phyloP scores from a whole-genome alignment of 495 filamentous ascomycete species.

The Xylaria longipes region DNA sequence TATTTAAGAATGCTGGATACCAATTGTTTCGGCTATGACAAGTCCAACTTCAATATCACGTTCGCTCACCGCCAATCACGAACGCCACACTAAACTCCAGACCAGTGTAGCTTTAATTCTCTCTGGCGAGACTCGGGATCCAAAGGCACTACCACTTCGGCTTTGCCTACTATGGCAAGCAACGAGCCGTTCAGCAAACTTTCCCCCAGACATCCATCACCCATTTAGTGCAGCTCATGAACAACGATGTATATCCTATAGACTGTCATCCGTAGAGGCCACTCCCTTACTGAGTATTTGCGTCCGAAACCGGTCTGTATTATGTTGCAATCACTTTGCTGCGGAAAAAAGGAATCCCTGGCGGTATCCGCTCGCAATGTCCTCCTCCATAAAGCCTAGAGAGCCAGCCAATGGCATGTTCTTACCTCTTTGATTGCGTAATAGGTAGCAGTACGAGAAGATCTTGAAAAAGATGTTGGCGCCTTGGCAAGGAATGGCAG shows the following conservation, averaged over 20 bases:
- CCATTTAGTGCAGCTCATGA: neutral
- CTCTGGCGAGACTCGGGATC: neutral
- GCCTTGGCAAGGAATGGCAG: constrained; percentile 12
- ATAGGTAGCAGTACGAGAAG: constrained; percentile 13
- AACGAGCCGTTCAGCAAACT: neutral
- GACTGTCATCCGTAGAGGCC: constrained; percentile 1
- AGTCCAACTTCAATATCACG: constrained; percentile 1
- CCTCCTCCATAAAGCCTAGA: constrained; percentile 17
- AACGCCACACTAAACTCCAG: constrained; percentile 8
- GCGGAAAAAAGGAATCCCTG: constrained; percentile 16
- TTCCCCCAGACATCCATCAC: neutral
- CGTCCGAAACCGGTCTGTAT: constrained; percentile 25
- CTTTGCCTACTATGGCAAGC: constrained; percentile 11
- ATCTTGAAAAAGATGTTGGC: constrained; percentile 13
- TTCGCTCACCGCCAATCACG: constrained; percentile 23
- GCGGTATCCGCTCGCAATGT: constrained; percentile 23
- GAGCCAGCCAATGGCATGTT: constrained; percentile 12
- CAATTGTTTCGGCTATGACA: constrained; percentile 6
- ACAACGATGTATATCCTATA: constrained; percentile 6
- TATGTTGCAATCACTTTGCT: constrained; percentile 18
- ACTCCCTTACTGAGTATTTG: neutral
- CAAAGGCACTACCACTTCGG: neutral
- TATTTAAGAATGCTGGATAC: neutral
- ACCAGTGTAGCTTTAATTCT: neutral
- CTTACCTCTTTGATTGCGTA: constrained; percentile 16